Conservation (phyloP, 169 alveolate genomes). For the Eimeria necatrix region DNA sequence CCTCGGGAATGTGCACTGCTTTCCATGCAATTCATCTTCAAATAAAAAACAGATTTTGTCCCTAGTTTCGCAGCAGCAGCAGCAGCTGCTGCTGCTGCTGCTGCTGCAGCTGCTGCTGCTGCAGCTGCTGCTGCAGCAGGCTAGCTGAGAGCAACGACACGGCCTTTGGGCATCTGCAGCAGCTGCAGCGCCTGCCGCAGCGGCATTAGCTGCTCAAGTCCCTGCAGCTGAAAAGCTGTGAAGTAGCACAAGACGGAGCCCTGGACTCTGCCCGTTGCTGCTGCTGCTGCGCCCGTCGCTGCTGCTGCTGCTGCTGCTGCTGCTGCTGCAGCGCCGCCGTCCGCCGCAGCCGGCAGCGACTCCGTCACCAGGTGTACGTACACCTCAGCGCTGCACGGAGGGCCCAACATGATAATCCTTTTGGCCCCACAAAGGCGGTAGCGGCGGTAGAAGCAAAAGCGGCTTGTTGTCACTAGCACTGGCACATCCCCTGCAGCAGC, state of each 20-base stretch:
- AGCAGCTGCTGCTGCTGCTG: too few species aligned
- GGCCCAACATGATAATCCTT: slow-evolving; percentile 79
- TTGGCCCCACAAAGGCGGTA: slow-evolving; percentile 83
- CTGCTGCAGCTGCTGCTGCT: too few species aligned
- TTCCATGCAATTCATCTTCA: too few species aligned
- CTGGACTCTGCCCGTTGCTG: not conserved
- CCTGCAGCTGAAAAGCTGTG: not conserved
- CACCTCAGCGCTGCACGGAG: slow-evolving; percentile 82
- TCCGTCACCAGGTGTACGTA: slow-evolving; percentile 36
- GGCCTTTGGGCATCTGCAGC: not conserved
- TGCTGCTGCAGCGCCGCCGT: too few species aligned
- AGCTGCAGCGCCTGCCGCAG: not conserved
- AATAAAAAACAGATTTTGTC: too few species aligned
- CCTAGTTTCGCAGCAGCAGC: too few species aligned
- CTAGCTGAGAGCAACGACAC: not conserved
- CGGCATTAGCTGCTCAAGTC: not conserved
- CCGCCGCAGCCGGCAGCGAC: slow-evolving; percentile 26
- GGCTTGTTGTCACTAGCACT: slow-evolving; percentile 82
- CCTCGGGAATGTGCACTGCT: too few species aligned
- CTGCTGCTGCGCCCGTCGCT: not conserved
- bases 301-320: not conserved
- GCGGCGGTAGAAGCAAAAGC: slow-evolving; percentile 84
- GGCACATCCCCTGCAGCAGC: slow-evolving; percentile 50
- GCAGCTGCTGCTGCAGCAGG: too few species aligned
- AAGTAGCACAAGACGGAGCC: not conserved